Base-by-base conservation (phyloP, 2,329 filamentous ascomycete genomes). In the Fusarium falciforme region DNA sequence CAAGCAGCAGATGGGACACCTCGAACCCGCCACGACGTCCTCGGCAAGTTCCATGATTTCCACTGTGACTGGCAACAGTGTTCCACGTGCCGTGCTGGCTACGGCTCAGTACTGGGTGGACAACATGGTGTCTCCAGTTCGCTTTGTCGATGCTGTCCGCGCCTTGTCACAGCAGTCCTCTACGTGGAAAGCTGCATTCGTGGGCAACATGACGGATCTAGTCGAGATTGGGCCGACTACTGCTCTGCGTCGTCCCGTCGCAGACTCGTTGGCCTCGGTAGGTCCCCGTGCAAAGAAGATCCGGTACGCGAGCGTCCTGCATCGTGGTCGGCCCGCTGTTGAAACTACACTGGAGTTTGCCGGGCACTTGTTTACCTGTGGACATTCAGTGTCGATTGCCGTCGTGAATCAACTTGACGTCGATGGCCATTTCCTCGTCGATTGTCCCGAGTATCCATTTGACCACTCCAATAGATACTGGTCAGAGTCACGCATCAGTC, bases 21-120 rank as follows among this genome's bases (percentile, higher is more conserved):
- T 73, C 10, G 35, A 67, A 31, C 6, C 52, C 35, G 66, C 59
- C 55, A 35, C 12, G 31, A 57, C 22, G 5, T 11, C 14, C 1
- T 27, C 29, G 7, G 14, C 27, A 35, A 31, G 31, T 11, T 25
- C 55, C 27, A 70, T 74, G 61, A 57, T 49, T 25, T 75, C 71
- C 6, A 64, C 61, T 17, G 66, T 72, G 2, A 70, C 64, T 8
- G 71, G 69, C 16, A 20, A 14, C 6, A 25, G 38, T 9, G 17
- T 58, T 5, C 12, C 65, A 31, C 33, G 22, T 22, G 78, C 78
- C 12, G 80, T 81, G 27, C 77, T 84, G 17, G 82, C 83, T 16
- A 82, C 20, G 80, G 83, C 83, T 2, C 77, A 79, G 2, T 86
- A 87, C 77, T 87, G 86, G 86, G 83, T 87, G 1, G 82, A 83